phyloP scores from a whole-genome alignment of 148 eudicot genomes.

The Vaccinium darrowii region DNA sequence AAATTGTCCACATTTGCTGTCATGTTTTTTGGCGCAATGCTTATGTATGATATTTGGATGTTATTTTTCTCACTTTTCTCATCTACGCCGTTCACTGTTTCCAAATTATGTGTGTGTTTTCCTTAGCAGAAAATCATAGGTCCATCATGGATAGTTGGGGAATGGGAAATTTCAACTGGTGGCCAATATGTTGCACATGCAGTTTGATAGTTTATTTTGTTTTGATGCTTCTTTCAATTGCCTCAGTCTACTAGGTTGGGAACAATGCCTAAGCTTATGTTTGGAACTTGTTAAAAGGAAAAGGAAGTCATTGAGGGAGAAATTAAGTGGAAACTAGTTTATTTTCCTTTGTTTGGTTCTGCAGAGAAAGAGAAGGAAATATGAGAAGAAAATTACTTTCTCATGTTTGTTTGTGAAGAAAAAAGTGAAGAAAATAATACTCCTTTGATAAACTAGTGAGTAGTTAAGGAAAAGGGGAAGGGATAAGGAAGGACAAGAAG shows the following conservation, averaged over 20 bases:
- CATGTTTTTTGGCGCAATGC: background rate
- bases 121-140: background rate
- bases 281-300: too few species aligned
- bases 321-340: too few species aligned
- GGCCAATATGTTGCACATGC: background rate
- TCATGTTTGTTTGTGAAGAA: too few species aligned
- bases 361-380: too few species aligned
- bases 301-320: too few species aligned
- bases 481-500: too few species aligned
- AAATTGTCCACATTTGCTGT: background rate
- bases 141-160: background rate
- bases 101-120: background rate
- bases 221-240: constrained; percentile 10
- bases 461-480: too few species aligned
- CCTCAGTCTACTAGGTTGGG: constrained; percentile 10
- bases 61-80: background rate
- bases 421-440: too few species aligned
- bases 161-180: background rate
- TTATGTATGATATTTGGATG: background rate
- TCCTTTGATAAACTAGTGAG: too few species aligned
- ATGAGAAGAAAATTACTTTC: too few species aligned
- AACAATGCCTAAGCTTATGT: background rate
- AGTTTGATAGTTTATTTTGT: background rate
- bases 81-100: background rate
- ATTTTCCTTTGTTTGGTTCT: too few species aligned